phyloP scores from a whole-genome alignment of 2,329 filamentous ascomycete species.

The Phyllosticta citribraziliensis region DNA sequence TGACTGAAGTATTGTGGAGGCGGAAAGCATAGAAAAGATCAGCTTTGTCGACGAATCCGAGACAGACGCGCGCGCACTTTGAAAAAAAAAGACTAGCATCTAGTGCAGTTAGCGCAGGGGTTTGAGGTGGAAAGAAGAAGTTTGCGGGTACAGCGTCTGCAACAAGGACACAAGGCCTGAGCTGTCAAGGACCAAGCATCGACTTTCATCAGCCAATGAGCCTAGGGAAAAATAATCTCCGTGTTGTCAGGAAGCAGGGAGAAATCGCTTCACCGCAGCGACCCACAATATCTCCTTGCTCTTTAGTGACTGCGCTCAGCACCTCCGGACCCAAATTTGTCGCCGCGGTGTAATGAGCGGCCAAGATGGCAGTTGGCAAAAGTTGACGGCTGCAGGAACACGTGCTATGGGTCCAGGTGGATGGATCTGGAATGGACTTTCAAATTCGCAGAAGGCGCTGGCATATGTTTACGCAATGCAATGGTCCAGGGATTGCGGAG shows the following conservation, averaged over 20 bases:
- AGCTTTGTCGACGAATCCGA: neutral
- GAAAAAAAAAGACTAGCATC: neutral
- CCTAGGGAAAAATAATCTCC: neutral
- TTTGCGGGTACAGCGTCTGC: neutral
- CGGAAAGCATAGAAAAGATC: neutral
- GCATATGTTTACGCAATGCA: no score
- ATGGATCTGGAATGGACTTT: neutral
- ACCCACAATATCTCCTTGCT: neutral
- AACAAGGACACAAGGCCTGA: neutral
- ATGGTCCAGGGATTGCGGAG: no score
- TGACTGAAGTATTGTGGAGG: neutral
- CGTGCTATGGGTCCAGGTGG: neutral
- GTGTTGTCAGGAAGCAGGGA: neutral
- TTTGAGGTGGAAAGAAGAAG: neutral
- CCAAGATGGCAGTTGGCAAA: neutral
- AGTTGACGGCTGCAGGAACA: neutral
- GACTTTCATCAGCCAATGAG: neutral
- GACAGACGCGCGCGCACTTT: neutral
- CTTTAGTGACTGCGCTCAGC: neutral
- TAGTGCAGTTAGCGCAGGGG: neutral
- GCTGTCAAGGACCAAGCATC: neutral
- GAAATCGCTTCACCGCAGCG: neutral
- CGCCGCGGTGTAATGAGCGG: neutral
- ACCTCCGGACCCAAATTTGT: neutral
- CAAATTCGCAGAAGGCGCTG: neutral